Conservation (phyloP, 495 filamentous ascomycete genomes). For the Cudoniella acicularis region DNA sequence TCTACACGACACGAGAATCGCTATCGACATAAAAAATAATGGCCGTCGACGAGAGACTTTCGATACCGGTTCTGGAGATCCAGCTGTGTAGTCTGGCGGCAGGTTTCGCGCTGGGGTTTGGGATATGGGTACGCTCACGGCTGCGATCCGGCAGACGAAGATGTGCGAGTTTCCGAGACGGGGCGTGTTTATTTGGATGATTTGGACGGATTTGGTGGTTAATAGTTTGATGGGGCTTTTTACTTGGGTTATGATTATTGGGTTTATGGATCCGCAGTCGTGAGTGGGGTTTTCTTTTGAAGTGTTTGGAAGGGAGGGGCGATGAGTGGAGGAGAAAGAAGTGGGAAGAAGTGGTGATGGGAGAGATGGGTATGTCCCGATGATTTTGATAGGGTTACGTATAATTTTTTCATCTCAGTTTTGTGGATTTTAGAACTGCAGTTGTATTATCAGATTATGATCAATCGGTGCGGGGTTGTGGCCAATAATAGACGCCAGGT, state of each 20-base stretch:
- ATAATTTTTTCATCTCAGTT: background rate
- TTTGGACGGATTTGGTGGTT: background rate
- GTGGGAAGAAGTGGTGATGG: too few relatives aligned
- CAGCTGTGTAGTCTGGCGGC: background rate
- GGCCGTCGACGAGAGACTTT: background rate
- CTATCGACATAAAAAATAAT: too few relatives aligned
- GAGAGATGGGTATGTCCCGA: too few relatives aligned
- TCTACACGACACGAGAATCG: too few relatives aligned
- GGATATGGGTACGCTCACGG: background rate
- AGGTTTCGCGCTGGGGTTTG: background rate
- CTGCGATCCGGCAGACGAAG: background rate
- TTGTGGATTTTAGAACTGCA: slow-evolving; percentile 28
- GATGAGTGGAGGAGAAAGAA: too few relatives aligned
- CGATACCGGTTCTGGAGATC: background rate
- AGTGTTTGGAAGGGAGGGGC: too few relatives aligned
- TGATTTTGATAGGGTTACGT: background rate
- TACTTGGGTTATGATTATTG: background rate
- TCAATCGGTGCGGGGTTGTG: slow-evolving; percentile 42
- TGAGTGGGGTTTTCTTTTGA: too few relatives aligned
- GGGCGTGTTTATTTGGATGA: background rate
- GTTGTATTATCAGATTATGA: slow-evolving; percentile 42
- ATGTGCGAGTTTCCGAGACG: background rate
- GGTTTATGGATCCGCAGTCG: background rate
- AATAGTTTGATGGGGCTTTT: background rate
- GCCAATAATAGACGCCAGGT: slow-evolving; percentile 28